Conservation (phyloP, 2,329 filamentous ascomycete species). For the Clarireedia paspali region DNA sequence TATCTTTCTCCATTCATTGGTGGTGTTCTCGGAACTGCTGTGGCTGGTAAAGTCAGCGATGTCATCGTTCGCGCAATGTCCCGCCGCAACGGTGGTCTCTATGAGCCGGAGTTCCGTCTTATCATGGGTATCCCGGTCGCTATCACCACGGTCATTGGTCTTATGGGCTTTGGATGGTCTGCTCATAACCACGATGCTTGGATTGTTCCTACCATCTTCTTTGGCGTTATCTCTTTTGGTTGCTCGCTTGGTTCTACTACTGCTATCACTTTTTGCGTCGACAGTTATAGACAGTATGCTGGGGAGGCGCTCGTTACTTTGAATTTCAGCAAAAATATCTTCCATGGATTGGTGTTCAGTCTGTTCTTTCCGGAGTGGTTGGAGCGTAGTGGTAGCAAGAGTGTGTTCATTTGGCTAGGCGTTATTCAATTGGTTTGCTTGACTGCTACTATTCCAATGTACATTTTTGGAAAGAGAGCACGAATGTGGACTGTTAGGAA, state of each 20-base stretch:
- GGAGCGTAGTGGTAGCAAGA: constrained; percentile 62
- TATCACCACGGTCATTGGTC: constrained; percentile 69
- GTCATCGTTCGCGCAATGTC: constrained; percentile 76
- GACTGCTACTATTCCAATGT: constrained; percentile 78
- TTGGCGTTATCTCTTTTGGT: constrained; percentile 85
- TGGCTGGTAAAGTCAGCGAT: constrained; percentile 84
- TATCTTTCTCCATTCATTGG: constrained; percentile 89
- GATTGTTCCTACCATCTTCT: constrained; percentile 92
- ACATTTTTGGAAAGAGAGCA: constrained; percentile 82
- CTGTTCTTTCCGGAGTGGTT: constrained; percentile 87
- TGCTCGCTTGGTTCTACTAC: constrained; percentile 87
- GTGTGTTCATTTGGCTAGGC: constrained; percentile 75
- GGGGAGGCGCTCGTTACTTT: constrained; percentile 90
- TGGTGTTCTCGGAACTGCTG: constrained; percentile 81
- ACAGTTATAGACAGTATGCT: constrained; percentile 88
- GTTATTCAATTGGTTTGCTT: constrained; percentile 75
- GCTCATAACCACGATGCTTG: constrained; percentile 66
- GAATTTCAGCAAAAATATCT: constrained; percentile 90
- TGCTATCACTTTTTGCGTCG: constrained; percentile 87
- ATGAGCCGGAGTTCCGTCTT: constrained; percentile 88
- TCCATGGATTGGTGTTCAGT: constrained; percentile 83
- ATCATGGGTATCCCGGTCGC: constrained; percentile 80
- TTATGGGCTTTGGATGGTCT: constrained; percentile 97
- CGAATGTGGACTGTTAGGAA: constrained; percentile 90
- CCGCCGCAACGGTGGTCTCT: constrained; percentile 80